phyloP scores from a whole-genome alignment of 495 filamentous ascomycete genomes.

The Penicillium lividum region DNA sequence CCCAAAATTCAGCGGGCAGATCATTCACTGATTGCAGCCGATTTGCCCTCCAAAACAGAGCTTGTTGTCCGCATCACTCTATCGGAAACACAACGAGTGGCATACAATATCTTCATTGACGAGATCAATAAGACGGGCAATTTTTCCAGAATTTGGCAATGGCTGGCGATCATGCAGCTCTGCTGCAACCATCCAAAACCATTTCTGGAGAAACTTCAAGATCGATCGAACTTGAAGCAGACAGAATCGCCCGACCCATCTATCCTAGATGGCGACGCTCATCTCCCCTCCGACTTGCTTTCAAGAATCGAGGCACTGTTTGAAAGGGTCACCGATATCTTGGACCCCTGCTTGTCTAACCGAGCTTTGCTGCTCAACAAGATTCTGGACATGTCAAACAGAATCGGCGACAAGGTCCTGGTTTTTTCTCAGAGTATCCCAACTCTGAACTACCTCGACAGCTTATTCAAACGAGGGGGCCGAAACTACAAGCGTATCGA shows the following conservation, averaged over 20 bases:
- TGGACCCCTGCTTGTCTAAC: constrained; percentile 53
- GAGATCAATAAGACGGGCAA: not conserved
- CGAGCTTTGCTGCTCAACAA: constrained; percentile 64
- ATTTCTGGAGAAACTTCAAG: constrained; percentile 57
- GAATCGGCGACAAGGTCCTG: constrained; percentile 65
- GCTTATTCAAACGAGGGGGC: constrained; percentile 45
- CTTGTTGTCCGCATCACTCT: constrained; percentile 76
- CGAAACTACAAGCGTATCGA: constrained; percentile 61
- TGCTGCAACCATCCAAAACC: constrained; percentile 76
- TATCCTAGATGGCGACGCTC: constrained; percentile 27
- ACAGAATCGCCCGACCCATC: not conserved
- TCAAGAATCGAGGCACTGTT: constrained; percentile 34
- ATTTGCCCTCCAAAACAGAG: constrained; percentile 73
- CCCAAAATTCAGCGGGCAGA: constrained; percentile 81
- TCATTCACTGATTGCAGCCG: constrained; percentile 61
- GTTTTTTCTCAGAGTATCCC: constrained; percentile 75
- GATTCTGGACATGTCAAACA: constrained; percentile 64
- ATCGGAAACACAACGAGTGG: constrained; percentile 61
- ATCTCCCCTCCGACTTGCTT: constrained; percentile 28
- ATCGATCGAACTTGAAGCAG: not conserved
- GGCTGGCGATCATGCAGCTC: constrained; percentile 57
- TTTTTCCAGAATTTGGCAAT: constrained; percentile 47
- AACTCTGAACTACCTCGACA: constrained; percentile 69
- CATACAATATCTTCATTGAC: constrained; percentile 63
- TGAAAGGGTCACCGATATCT: constrained; percentile 25